Percentiles rank a stretch among this genome's conserved stretches.
These are phyloP conservation scores for Nitzschia sp. DNA, from an alignment of 108 stramenopile genomes.

Conservation along the genomic window DNA sequence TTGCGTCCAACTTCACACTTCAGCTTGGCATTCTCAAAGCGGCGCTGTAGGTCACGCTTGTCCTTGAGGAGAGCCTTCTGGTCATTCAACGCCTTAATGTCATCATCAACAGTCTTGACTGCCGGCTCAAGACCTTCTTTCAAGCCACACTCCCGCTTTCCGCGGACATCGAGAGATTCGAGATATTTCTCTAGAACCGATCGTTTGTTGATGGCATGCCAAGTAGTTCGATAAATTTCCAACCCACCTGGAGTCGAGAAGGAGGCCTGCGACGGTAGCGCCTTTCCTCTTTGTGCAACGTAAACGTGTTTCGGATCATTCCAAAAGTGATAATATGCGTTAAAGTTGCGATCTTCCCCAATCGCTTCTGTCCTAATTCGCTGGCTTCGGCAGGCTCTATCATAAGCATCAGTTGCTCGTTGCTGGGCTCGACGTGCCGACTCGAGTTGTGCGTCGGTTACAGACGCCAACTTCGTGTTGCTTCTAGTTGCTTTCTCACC, in stretches of 20 bases:
- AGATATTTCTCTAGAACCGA: constrained; percentile 67
- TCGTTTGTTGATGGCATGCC: constrained; percentile 77
- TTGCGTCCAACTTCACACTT: constrained; percentile 49
- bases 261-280: constrained; percentile 37
- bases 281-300: constrained; percentile 58
- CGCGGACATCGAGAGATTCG: constrained; percentile 69
- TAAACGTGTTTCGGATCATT: constrained; percentile 69
- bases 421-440: constrained; percentile 56
- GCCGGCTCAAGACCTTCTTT: constrained; percentile 44
- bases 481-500: constrained; percentile 33
- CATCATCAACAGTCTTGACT: constrained; percentile 63
- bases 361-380: constrained; percentile 72
- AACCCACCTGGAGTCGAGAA: constrained; percentile 37
- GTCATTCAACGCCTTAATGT: constrained; percentile 57
- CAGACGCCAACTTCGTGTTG: constrained; percentile 43
- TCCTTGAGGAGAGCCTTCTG: constrained; percentile 43
- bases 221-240: constrained; percentile 53
- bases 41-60: constrained; percentile 57
- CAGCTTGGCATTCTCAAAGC: constrained; percentile 59
- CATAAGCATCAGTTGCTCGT: constrained; percentile 73
- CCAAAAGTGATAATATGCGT: constrained; percentile 69
- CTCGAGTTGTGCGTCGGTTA: constrained; percentile 38
- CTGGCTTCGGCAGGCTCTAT: constrained; percentile 61
- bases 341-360: constrained; percentile 73
- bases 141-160: constrained; percentile 69